A percentile compares a stretch with the other conserved stretches of the same genome.
These are phyloP conservation scores for Pinus tabuliformis DNA, from an alignment of 75 land plant species.

Conservation along the genomic window DNA sequence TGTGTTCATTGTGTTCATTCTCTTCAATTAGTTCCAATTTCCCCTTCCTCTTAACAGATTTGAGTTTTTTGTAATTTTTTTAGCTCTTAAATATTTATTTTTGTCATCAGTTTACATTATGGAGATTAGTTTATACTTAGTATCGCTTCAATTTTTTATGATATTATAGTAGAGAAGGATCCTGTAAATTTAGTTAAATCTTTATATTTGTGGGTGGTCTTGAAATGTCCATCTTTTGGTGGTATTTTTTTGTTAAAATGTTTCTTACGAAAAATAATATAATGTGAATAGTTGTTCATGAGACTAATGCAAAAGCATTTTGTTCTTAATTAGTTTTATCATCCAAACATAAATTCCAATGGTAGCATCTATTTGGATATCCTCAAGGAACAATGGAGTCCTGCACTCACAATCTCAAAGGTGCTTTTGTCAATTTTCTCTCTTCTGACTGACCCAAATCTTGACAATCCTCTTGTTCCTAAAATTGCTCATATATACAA, in stretches of 20 bases:
- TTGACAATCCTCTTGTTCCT: no score
- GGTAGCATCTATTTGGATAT: constrained; percentile 50
- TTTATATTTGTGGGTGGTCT: neutral
- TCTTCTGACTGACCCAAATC: no score
- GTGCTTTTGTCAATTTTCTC: no score
- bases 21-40: no score
- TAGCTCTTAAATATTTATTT: neutral
- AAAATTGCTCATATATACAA: no score
- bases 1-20: no score
- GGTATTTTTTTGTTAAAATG: neutral
- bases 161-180: neutral
- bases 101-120: neutral
- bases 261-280: neutral
- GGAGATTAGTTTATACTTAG: neutral
- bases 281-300: neutral
- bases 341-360: constrained; percentile 46
- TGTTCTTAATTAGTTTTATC: constrained; percentile 19
- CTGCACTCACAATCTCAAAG: no score
- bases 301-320: neutral
- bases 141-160: neutral
- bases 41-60: no score
- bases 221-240: neutral
- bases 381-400: no score
- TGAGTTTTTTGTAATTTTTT: no score
- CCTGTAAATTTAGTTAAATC: neutral